Conservation (phyloP, 1,139 yeast genomes). For the Saccharomyces hybrid region DNA sequence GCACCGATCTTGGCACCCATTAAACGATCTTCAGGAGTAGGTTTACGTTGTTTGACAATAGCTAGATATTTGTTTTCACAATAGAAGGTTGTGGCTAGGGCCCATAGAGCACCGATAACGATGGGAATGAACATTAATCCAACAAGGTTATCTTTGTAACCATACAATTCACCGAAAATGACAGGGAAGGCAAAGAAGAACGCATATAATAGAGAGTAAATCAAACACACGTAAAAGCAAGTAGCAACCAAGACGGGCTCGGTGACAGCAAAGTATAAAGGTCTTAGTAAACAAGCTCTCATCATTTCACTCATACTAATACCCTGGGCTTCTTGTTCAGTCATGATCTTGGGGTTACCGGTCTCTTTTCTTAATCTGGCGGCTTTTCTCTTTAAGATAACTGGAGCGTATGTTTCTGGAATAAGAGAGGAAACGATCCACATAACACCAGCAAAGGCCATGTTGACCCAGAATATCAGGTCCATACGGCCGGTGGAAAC, state of each 20-base stretch:
- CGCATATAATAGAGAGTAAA: constrained; percentile 79
- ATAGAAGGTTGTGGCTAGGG: constrained; percentile 65
- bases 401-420: constrained; percentile 91
- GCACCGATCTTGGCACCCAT: constrained; percentile 86
- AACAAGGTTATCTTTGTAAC: constrained; percentile 56
- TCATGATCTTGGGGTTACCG: constrained; percentile 75
- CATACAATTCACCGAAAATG: constrained; percentile 58
- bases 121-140: constrained; percentile 87
- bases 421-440: constrained; percentile 55
- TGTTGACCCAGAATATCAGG: constrained; percentile 77
- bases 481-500: constrained; percentile 61
- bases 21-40: constrained; percentile 81
- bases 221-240: constrained; percentile 78
- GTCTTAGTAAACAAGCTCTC: constrained; percentile 62
- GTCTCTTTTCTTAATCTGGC: constrained; percentile 63
- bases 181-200: constrained; percentile 87
- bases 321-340: constrained; percentile 83
- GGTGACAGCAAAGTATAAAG: constrained; percentile 60
- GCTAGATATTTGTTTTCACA: constrained; percentile 54
- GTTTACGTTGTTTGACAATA: constrained; percentile 48
- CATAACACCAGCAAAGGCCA: constrained; percentile 84
- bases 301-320: constrained; percentile 55
- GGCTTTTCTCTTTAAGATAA: constrained; percentile 69
- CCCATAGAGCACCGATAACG: constrained; percentile 71
- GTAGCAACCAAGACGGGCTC: constrained; percentile 81